Percentiles rank a stretch among this genome's conserved stretches.
phyloP scores from a whole-genome alignment of 108 stramenopile species.

The Cyclotella baltica region DNA sequence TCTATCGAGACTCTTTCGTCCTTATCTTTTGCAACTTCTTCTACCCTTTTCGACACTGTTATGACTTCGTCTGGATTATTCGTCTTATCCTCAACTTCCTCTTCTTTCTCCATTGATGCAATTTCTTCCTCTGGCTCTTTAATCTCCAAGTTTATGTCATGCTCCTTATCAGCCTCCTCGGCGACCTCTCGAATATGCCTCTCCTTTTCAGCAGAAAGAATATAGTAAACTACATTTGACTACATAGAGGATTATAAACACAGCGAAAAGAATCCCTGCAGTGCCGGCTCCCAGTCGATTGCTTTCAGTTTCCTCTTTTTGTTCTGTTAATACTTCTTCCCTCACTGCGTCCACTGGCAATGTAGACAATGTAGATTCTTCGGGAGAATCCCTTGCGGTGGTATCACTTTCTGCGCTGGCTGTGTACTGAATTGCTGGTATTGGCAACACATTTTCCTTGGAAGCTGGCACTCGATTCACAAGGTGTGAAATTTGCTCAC shows the following conservation, averaged over 20 bases:
- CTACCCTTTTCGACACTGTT: too few relatives aligned
- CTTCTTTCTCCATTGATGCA: too few relatives aligned
- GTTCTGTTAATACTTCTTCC: neutral
- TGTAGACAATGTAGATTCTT: neutral
- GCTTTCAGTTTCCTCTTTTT: neutral
- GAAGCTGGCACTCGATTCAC: neutral
- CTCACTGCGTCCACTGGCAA: neutral
- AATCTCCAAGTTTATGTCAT: neutral
- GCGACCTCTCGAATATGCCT: neutral
- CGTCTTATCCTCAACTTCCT: neutral
- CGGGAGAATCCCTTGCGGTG: too few relatives aligned
- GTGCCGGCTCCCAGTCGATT: neutral
- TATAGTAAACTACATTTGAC: neutral
- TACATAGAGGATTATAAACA: neutral
- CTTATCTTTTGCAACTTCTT: neutral
- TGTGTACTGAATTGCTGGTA: too few relatives aligned
- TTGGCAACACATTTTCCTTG: too few relatives aligned
- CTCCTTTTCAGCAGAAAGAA: neutral
- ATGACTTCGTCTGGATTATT: neutral
- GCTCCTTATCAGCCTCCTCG: neutral
- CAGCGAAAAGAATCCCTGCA: neutral
- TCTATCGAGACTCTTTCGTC: conserved; percentile 9
- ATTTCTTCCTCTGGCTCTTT: neutral
- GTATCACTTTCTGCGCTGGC: neutral
- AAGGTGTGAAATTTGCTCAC: neutral